phyloP scores from a whole-genome alignment of 768 basidiomycete genomes.

The Lentinula aciculospora region DNA sequence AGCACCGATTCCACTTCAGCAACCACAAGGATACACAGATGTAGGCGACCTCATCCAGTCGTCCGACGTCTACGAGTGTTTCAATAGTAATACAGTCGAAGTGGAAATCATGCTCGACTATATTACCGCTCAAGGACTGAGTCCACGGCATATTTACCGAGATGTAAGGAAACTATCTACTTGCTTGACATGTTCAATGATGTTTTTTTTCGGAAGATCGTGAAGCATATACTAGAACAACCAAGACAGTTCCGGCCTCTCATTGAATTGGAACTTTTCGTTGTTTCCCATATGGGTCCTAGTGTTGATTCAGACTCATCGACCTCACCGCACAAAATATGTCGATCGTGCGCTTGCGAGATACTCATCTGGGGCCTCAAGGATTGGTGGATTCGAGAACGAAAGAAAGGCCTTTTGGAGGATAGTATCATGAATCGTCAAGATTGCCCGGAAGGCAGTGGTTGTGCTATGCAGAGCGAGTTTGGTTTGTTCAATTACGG shows the following conservation, averaged over 20 bases:
- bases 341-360: constrained; percentile 70
- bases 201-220: constrained; percentile 40
- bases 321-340: constrained; percentile 56
- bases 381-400: constrained; percentile 82
- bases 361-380: constrained; percentile 69
- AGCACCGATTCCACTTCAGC: constrained; percentile 46
- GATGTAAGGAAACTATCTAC: constrained; percentile 31
- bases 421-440: constrained; percentile 48
- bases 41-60: constrained; percentile 76
- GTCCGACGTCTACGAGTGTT: constrained; percentile 73
- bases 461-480: constrained; percentile 59
- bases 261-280: constrained; percentile 67
- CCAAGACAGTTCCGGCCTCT: constrained; percentile 61
- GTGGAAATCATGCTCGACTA: constrained; percentile 85
- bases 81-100: constrained; percentile 72
- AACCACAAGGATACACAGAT: constrained; percentile 64
- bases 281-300: constrained; percentile 49
- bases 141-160: constrained; percentile 69
- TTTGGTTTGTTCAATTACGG: constrained; percentile 40
- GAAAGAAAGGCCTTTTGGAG: constrained; percentile 62
- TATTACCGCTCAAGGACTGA: constrained; percentile 52
- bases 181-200: not conserved
- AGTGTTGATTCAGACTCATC: constrained; percentile 29
- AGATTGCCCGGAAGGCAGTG: constrained; percentile 62
- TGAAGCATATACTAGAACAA: constrained; percentile 52